phyloP scores from a whole-genome alignment of 2,329 filamentous ascomycete species.

The Neonectria faginata region DNA sequence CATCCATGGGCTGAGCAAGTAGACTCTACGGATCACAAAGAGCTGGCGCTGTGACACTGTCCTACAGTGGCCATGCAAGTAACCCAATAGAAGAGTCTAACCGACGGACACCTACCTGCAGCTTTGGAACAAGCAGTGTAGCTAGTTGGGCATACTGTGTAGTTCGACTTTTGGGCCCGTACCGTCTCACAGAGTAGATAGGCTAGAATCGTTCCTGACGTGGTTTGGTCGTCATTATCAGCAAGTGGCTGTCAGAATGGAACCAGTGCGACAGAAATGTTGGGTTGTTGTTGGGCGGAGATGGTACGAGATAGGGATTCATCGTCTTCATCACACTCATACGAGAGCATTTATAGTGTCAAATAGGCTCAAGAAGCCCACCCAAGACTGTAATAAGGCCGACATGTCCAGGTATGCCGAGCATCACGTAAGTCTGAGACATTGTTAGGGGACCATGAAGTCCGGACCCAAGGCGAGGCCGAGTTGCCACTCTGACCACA shows the following conservation, averaged over 20 bases:
- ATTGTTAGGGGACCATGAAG: too few relatives aligned
- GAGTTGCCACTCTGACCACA: not conserved
- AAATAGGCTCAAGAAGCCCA: not conserved
- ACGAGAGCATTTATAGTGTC: not conserved
- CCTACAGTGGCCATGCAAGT: not conserved
- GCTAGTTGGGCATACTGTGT: not conserved
- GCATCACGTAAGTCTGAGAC: too few relatives aligned
- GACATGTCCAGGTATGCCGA: too few relatives aligned
- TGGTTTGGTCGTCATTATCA: not conserved
- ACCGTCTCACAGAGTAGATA: not conserved
- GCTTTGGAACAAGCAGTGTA: not conserved
- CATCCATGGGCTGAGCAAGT: not conserved
- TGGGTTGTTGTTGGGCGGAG: not conserved
- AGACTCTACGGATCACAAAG: not conserved
- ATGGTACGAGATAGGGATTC: not conserved
- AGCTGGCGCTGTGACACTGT: slow-evolving; percentile 12
- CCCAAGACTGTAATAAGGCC: not conserved
- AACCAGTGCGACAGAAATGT: not conserved
- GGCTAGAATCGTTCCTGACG: not conserved
- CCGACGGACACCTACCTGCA: slow-evolving; percentile 1
- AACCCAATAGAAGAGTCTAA: slow-evolving; percentile 13
- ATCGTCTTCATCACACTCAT: not conserved
- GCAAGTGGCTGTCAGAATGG: not conserved
- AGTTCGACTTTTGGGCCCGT: not conserved
- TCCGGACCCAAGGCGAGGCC: too few relatives aligned